These are phyloP conservation scores for Liquidambar formosana DNA, from an alignment of 164 flowering plant genomes.

Conservation along the genomic window DNA sequence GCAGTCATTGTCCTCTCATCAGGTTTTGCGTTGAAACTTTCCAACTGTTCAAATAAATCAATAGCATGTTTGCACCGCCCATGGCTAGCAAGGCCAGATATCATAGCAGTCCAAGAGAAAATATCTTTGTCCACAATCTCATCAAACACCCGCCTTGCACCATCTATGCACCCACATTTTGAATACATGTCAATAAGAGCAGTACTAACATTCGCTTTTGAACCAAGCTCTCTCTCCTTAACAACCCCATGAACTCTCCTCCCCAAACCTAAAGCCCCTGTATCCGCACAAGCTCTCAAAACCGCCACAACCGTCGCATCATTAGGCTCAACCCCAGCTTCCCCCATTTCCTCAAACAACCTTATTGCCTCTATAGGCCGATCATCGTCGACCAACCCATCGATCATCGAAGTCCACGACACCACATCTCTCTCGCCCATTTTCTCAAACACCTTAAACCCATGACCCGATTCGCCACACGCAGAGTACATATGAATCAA, in stretches of 20 bases:
- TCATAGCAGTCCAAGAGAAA: conserved; percentile 54
- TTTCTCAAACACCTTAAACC: conserved; percentile 32
- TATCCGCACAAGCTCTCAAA: conserved; percentile 44
- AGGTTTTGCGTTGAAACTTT: conserved; percentile 18
- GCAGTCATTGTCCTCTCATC: conserved; percentile 52
- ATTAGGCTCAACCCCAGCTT: conserved; percentile 33
- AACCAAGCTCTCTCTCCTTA: conserved; percentile 14
- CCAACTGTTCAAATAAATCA: conserved; percentile 35
- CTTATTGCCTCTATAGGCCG: conserved; percentile 32
- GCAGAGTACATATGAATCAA: conserved; percentile 48
- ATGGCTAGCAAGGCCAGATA: conserved; percentile 45
- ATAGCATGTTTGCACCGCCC: conserved; percentile 41
- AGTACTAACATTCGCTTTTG: conserved; percentile 32
- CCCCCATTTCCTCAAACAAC: conserved; percentile 38
- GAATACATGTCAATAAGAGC: conserved; percentile 54
- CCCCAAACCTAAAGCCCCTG: conserved; percentile 43
- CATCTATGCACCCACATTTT: conserved; percentile 48
- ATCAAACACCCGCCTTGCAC: conserved; percentile 35
- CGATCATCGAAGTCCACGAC: conserved; percentile 49
- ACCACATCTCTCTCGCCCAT: conserved; percentile 46
- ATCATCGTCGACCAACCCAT: conserved; percentile 36
- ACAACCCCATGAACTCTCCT: conserved; percentile 31
- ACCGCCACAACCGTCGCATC: conserved; percentile 48
- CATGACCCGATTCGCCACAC: conserved; percentile 29
- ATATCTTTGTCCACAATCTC: conserved; percentile 25